These are phyloP conservation scores for Pulicaria dysenterica DNA, from an alignment of 129 eudicot species.

Conservation along the genomic window DNA sequence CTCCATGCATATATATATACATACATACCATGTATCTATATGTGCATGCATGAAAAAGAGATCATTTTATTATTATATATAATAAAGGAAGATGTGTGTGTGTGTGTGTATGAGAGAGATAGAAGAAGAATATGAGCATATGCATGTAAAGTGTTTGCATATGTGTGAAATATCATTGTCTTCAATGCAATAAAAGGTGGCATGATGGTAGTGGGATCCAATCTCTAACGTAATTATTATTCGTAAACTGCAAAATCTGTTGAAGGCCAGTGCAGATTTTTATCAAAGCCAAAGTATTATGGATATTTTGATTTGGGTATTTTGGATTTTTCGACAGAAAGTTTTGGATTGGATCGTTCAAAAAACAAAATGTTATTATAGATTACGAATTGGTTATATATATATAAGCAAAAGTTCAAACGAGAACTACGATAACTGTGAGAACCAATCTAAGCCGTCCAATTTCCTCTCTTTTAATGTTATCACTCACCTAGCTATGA, in stretches of 20 bases:
- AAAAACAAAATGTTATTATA: too few relatives aligned
- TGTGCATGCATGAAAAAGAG: constrained; percentile 27
- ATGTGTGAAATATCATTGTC: constrained; percentile 37
- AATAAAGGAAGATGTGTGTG: constrained; percentile 15
- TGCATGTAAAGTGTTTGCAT: constrained; percentile 31
- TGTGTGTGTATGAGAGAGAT: constrained; percentile 21
- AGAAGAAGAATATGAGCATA: constrained; percentile 15
- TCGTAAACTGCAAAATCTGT: constrained; percentile 25
- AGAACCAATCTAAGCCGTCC: too few relatives aligned
- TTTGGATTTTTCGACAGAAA: too few relatives aligned
- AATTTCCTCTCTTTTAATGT: too few relatives aligned
- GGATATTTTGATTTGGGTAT: too few relatives aligned
- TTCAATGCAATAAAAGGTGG: constrained; percentile 35
- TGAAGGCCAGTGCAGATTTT: constrained; percentile 15
- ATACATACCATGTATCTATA: constrained; percentile 16
- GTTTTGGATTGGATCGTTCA: too few relatives aligned
- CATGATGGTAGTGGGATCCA: constrained; percentile 39
- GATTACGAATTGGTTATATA: background rate
- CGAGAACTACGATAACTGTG: too few relatives aligned
- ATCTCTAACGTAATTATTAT: constrained; percentile 19
- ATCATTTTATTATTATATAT: background rate
- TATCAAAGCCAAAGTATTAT: constrained; percentile 21
- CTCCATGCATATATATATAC: constrained; percentile 12
- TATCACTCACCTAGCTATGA: too few relatives aligned
- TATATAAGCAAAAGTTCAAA: too few relatives aligned